Conservation (phyloP, 179 eudicot species). For the Nepenthes alata region DNA sequence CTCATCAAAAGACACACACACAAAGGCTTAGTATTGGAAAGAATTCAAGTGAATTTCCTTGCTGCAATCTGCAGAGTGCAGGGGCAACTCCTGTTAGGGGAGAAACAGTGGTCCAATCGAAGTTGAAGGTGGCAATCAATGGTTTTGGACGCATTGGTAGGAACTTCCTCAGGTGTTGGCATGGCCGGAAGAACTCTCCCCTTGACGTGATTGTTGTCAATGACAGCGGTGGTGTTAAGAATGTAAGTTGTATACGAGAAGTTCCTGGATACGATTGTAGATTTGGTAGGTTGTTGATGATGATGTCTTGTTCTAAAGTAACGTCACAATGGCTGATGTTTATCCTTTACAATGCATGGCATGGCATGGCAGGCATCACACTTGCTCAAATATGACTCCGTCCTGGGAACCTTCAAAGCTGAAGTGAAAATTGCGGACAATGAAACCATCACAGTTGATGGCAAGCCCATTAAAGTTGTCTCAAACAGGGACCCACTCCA, state of each 20-base stretch:
- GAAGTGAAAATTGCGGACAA: conserved; percentile 85
- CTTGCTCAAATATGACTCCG: conserved; percentile 89
- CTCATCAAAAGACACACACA: too few species aligned
- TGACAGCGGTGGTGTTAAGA: conserved; percentile 98
- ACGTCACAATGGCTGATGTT: neutral
- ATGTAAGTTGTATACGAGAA: conserved; percentile 29
- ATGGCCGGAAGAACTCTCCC: conserved; percentile 86
- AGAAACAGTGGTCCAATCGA: conserved; percentile 44
- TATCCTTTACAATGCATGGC: neutral
- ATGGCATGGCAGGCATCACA: conserved; percentile 67
- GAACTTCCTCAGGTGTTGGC: conserved; percentile 99
- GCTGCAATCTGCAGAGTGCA: conserved; percentile 19
- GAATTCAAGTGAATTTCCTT: neutral
- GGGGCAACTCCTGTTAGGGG: conserved; percentile 52
- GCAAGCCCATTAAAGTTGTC: conserved; percentile 88
- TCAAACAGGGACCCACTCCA: conserved; percentile 88
- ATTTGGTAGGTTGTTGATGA: neutral
- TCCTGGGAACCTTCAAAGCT: conserved; percentile 88
- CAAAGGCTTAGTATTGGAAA: neutral
- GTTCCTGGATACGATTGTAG: neutral
- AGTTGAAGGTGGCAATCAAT: conserved; percentile 93
- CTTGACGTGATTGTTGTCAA: conserved; percentile 88
- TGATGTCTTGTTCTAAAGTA: neutral
- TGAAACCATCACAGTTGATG: conserved; percentile 80
- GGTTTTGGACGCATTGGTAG: conserved; percentile 97